Percentiles rank a stretch among this genome's conserved stretches.
Conservation (phyloP, 306 rosid genomes). For the Inga laurina region DNA sequence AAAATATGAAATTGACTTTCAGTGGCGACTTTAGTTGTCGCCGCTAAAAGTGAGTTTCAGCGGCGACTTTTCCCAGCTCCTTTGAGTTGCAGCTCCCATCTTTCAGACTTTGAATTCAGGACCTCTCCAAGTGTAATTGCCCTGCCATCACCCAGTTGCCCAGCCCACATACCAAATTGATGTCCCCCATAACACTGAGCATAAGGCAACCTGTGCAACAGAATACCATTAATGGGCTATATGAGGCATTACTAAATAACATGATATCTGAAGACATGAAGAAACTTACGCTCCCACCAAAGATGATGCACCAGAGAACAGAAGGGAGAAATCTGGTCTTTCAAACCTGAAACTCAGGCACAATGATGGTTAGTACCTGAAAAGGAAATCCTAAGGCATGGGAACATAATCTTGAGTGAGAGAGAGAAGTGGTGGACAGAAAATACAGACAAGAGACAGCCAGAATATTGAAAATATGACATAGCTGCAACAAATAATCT, state of each 20-base stretch:
- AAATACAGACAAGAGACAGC: background rate
- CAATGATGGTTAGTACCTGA: constrained; percentile 36
- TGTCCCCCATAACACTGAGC: constrained; percentile 99
- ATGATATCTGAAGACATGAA: constrained; percentile 10
- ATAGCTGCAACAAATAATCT: background rate
- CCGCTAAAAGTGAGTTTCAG: too few species aligned
- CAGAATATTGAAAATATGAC: background rate
- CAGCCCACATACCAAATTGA: constrained; percentile 99
- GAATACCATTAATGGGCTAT: constrained; percentile 19
- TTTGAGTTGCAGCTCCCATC: constrained; percentile 98
- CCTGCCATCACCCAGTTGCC: constrained; percentile 99
- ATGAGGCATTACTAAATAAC: constrained; percentile 23
- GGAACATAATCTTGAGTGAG: background rate
- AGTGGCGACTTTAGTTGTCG: too few species aligned
- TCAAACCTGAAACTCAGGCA: constrained; percentile 68
- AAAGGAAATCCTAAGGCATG: background rate
- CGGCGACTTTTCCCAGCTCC: constrained; percentile 99
- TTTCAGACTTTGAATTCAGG: constrained; percentile 71
- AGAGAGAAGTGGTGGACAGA: background rate
- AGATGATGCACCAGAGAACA: constrained; percentile 82
- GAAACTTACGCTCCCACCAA: constrained; percentile 84
- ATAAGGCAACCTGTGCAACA: constrained; percentile 70
- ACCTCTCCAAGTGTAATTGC: constrained; percentile 95
- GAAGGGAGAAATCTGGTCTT: constrained; percentile 81
- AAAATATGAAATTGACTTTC: too few species aligned